phyloP scores from a whole-genome alignment of 768 basidiomycete genomes.

The Russula dissimulans region DNA sequence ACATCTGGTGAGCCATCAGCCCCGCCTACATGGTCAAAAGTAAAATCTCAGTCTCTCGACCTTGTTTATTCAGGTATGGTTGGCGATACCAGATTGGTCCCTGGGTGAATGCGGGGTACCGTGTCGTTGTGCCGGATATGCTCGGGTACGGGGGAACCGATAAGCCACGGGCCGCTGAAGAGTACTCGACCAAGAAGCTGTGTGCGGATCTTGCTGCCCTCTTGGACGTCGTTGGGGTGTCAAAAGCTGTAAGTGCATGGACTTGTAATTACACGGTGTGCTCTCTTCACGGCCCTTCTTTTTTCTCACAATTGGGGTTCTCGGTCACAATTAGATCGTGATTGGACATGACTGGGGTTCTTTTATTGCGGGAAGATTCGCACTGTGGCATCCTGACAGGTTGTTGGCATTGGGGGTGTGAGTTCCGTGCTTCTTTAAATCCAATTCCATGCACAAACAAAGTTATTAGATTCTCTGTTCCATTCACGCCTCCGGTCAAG shows the following conservation, averaged over 20 bases:
- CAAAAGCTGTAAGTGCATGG: slow-evolving; percentile 22
- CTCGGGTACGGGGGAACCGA: slow-evolving; percentile 39
- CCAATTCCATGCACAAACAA: background rate
- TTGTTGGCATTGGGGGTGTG: slow-evolving; percentile 52
- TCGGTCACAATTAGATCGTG: slow-evolving; percentile 36
- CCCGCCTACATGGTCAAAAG: background rate
- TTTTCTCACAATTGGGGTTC: background rate
- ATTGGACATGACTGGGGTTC: slow-evolving; percentile 83
- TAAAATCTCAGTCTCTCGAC: background rate
- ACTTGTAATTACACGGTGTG: background rate
- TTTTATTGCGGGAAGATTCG: slow-evolving; percentile 52
- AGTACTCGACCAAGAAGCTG: slow-evolving; percentile 24
- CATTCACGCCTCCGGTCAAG: slow-evolving; percentile 52
- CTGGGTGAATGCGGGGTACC: slow-evolving; percentile 33
- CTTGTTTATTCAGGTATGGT: slow-evolving; percentile 20
- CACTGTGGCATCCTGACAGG: slow-evolving; percentile 62
- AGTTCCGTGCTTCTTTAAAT: background rate
- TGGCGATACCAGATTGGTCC: slow-evolving; percentile 35
- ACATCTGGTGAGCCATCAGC: slow-evolving; percentile 34
- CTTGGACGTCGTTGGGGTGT: slow-evolving; percentile 24
- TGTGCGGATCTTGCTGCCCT: slow-evolving; percentile 29
- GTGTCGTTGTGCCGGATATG: slow-evolving; percentile 39
- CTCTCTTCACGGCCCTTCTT: background rate
- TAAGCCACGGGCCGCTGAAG: slow-evolving; percentile 28
- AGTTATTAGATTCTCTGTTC: slow-evolving; percentile 47